Percentiles rank a stretch among this genome's conserved stretches.
These are phyloP conservation scores for Coemansia sp. DNA, from an alignment of 192 early-diverging fungal genomes.

Conservation along the genomic window DNA sequence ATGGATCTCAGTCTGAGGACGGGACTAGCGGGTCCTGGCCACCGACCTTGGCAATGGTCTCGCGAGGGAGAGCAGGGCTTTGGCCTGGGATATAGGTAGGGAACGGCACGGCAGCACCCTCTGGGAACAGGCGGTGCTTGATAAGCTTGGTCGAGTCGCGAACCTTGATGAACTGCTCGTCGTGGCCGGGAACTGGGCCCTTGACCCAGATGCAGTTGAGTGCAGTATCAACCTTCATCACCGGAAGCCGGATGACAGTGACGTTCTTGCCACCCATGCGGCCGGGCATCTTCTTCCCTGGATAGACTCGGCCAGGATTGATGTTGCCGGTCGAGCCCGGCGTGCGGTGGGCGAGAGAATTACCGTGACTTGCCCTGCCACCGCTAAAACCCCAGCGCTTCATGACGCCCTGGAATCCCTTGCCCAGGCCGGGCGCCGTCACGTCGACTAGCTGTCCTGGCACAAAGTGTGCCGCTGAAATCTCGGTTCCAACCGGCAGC, in stretches of 20 bases:
- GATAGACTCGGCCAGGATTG: slow-evolving; percentile 88
- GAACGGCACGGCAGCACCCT: slow-evolving; percentile 68
- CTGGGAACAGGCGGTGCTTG: slow-evolving; percentile 66
- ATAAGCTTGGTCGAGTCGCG: slow-evolving; percentile 84
- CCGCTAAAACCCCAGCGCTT: slow-evolving; percentile 95
- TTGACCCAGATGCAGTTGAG: slow-evolving; percentile 93
- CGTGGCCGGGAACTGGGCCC: slow-evolving; percentile 87
- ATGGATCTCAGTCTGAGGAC: slow-evolving; percentile 22
- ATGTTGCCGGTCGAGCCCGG: slow-evolving; percentile 88
- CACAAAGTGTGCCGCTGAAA: slow-evolving; percentile 89
- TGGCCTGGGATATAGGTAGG: slow-evolving; percentile 66
- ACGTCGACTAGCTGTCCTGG: slow-evolving; percentile 96
- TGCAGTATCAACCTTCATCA: slow-evolving; percentile 84
- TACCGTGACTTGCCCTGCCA: slow-evolving; percentile 93
- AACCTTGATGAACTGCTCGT: slow-evolving; percentile 84
- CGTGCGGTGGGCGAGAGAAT: slow-evolving; percentile 86
- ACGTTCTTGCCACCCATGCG: slow-evolving; percentile 87
- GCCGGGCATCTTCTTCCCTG: slow-evolving; percentile 99
- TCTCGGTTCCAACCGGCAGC: slow-evolving; percentile 62
- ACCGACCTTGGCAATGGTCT: slow-evolving; percentile 39
- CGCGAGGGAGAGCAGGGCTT: slow-evolving; percentile 38
- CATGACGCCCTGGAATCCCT: slow-evolving; percentile 97
- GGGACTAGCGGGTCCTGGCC: slow-evolving; percentile 49
- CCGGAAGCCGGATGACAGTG: slow-evolving; percentile 81
- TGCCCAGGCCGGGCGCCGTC: slow-evolving; percentile 84